Evolutionary conservation across 129 eudicot genomes (phyloP), one percentile per base, ranked within the genome.

Genomic region (Flaveria ramosissima): DNA sequence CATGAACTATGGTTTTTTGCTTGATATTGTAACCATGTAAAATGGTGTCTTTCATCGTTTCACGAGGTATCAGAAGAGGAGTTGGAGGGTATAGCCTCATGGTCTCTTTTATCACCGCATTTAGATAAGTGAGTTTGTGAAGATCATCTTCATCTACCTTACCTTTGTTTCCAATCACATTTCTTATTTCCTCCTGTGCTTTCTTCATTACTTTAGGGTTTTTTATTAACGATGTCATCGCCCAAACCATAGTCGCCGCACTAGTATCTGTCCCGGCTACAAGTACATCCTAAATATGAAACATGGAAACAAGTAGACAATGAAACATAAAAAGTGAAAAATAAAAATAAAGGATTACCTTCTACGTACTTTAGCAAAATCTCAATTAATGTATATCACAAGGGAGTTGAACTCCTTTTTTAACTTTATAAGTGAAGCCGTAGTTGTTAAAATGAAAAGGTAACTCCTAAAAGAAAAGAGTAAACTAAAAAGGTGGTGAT

Each of bases 181-280:
- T 74, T 36, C 80, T 68, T 5, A 75, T 76, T 69, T 75, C 84
- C 68, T 81, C 71, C 39, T 82, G 81, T 23, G 21, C 78, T 62
- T 77, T 81, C 67, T 50, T 76, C 85, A 69, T 74, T 74, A 9
- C 76, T 75, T 46, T 46, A 10, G 80, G 71, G 56, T 75, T 74
- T 27, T 81, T 81, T 6, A 74, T 47, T 48, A 81, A 45, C 23
- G 63, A 3, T 48, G 80, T 81, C 77, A 81, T 74, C 10, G 84
- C 71, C 84, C 84, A 81, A 75, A 68, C 45, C 13, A 75, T 17
- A 45, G 57, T 75, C n/a, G 80, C 71, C 5, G 84, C 59, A 32
- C 76, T 74, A 1, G 30, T 47, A 75, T 81, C 81, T 16, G 77
- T 81, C 20, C 84, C 84, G 32, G 80, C 84, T 45, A 81, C 80